These are phyloP conservation scores for Paradendryphiella salina DNA, from an alignment of 2,329 filamentous ascomycete genomes.

Conservation along the genomic window DNA sequence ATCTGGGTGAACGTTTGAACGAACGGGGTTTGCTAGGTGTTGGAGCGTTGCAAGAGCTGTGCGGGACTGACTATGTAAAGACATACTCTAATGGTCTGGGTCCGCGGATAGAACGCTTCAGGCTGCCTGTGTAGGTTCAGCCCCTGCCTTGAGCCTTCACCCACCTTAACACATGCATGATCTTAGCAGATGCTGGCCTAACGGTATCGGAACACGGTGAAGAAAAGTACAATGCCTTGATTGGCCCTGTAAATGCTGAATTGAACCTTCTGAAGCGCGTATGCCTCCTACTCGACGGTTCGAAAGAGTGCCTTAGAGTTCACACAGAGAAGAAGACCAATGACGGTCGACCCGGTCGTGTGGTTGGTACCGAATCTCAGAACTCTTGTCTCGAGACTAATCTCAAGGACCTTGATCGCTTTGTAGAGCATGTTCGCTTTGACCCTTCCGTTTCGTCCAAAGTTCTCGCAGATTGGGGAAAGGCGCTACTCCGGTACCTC, in stretches of 20 bases:
- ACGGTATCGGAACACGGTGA: no score
- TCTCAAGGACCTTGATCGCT: conserved; percentile 41
- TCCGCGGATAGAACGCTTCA: no score
- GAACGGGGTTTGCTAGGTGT: no score
- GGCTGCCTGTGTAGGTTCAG: no score
- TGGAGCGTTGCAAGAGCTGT: no score
- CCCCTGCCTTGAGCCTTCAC: no score
- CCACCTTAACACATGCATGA: no score
- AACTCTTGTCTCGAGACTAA: conserved; percentile 34
- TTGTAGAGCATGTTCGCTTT: conserved; percentile 43
- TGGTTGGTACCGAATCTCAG: conserved; percentile 24
- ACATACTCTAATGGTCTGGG: no score
- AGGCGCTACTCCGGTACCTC: conserved; percentile 36
- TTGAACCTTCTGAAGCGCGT: conserved; percentile 32
- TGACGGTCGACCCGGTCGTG: conserved; percentile 15
- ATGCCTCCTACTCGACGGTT: conserved; percentile 30
- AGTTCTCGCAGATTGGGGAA: conserved; percentile 41
- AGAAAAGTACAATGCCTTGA: conserved; percentile 30
- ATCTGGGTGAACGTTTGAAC: no score
- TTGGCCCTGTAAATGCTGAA: conserved; percentile 16
- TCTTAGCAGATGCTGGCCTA: no score
- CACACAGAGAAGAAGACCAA: conserved; percentile 21
- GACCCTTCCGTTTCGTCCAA: conserved; percentile 43
- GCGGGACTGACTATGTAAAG: no score
- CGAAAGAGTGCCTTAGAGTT: conserved; percentile 36